phyloP scores from a whole-genome alignment of 2,329 filamentous ascomycete species.

The Periglandula ipomoeae region DNA sequence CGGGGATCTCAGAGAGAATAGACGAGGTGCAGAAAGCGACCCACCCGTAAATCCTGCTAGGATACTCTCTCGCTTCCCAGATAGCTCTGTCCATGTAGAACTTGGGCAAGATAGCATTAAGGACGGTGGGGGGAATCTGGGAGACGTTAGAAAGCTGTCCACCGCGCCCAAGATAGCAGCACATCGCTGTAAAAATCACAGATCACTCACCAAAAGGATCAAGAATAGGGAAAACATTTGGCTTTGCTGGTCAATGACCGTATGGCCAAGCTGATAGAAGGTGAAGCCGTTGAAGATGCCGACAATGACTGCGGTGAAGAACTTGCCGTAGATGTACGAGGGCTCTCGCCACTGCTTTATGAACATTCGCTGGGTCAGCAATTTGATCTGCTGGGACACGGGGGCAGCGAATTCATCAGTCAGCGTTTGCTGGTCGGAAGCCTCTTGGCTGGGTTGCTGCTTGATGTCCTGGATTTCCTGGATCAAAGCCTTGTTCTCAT shows the following conservation, averaged over 20 bases:
- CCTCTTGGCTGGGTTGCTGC: slow-evolving; percentile 9
- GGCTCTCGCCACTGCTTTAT: slow-evolving; percentile 67
- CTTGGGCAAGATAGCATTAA: slow-evolving; percentile 68
- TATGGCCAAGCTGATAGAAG: slow-evolving; percentile 60
- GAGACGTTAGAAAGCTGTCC: too few relatives aligned
- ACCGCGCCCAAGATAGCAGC: too few relatives aligned
- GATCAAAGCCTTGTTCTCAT: slow-evolving; percentile 48
- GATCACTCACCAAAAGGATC: too few relatives aligned
- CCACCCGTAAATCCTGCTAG: slow-evolving; percentile 69
- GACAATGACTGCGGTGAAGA: slow-evolving; percentile 62
- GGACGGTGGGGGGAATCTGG: slow-evolving; percentile 58
- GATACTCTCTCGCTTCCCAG: slow-evolving; percentile 66
- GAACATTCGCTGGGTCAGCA: slow-evolving; percentile 63
- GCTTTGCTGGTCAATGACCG: slow-evolving; percentile 62
- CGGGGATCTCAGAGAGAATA: slow-evolving; percentile 63
- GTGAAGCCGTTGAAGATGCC: slow-evolving; percentile 76
- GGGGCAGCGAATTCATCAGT: slow-evolving; percentile 56
- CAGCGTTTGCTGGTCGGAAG: slow-evolving; percentile 13
- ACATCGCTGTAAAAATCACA: too few relatives aligned
- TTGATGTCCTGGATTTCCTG: slow-evolving; percentile 58
- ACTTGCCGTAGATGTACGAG: slow-evolving; percentile 66
- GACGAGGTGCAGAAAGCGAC: slow-evolving; percentile 67
- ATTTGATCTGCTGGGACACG: slow-evolving; percentile 49
- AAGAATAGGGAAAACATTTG: slow-evolving; percentile 67
- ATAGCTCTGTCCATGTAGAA: slow-evolving; percentile 65